phyloP scores from a whole-genome alignment of 179 eudicot species.

The Patellifolia procumbens region DNA sequence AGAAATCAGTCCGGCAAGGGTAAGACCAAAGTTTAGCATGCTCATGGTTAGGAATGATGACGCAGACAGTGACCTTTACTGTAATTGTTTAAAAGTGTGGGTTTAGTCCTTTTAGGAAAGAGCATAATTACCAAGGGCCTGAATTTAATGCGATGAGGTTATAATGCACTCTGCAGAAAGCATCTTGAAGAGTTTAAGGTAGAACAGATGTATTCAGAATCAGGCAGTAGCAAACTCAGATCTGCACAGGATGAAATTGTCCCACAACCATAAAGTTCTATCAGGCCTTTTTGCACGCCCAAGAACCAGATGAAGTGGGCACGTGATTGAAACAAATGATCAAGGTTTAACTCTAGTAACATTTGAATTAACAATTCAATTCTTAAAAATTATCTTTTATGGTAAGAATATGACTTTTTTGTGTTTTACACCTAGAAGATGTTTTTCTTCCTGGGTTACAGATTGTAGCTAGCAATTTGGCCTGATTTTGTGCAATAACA shows the following conservation, averaged over 20 bases:
- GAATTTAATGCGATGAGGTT: neutral
- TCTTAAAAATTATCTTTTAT: no score
- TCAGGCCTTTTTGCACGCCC: neutral
- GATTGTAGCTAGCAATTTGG: neutral
- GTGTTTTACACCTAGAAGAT: no score
- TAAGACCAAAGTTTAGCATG: neutral
- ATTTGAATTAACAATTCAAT: no score
- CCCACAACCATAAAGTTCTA: neutral
- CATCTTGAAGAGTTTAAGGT: neutral
- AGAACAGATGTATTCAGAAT: neutral
- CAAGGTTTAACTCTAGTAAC: neutral
- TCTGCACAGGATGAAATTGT: neutral
- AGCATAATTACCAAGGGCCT: neutral
- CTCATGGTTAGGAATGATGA: neutral
- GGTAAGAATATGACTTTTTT: neutral
- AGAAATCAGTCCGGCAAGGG: neutral
- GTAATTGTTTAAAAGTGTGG: neutral
- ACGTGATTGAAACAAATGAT: neutral
- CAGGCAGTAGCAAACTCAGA: neutral
- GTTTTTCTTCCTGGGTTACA: no score
- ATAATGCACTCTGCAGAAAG: neutral
- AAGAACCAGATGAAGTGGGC: neutral
- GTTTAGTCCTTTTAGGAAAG: neutral
- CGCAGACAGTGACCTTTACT: neutral
- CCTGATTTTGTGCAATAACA: neutral